These are phyloP conservation scores for Chalciporus sphaerocephalus DNA, from an alignment of 768 basidiomycete genomes.

Conservation along the genomic window DNA sequence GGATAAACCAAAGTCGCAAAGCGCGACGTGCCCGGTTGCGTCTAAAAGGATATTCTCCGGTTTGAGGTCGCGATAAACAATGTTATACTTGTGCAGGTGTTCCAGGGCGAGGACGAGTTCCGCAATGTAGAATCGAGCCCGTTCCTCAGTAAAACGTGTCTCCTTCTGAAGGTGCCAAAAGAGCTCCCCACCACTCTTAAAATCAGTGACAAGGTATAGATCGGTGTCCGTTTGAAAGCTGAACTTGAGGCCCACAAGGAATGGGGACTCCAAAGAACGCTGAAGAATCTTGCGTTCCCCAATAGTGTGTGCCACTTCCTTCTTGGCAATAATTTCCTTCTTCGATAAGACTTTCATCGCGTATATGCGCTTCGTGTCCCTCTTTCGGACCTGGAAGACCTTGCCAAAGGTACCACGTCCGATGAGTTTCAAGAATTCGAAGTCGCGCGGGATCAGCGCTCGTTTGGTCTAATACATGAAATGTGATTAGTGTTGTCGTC, in stretches of 20 bases:
- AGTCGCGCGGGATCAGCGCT: constrained; percentile 88
- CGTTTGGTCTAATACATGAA: constrained; percentile 62
- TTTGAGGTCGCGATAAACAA: constrained; percentile 94
- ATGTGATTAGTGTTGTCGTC: constrained; percentile 16
- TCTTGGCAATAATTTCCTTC: constrained; percentile 98
- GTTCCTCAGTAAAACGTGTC: constrained; percentile 87
- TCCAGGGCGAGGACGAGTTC: constrained; percentile 93
- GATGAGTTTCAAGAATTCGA: constrained; percentile 98
- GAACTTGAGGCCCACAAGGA: constrained; percentile 98
- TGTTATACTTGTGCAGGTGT: constrained; percentile 96
- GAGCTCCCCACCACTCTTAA: constrained; percentile 96
- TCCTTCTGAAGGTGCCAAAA: constrained; percentile 99
- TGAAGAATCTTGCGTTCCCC: constrained; percentile 99
- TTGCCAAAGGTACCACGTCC: constrained; percentile 97
- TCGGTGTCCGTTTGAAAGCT: constrained; percentile 96
- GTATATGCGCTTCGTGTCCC: constrained; percentile 97
- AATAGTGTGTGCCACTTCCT: constrained; percentile 98
- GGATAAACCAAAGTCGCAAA: constrained; percentile 97
- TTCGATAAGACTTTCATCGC: constrained; percentile 99
- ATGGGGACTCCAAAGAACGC: constrained; percentile 86
- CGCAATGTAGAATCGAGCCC: constrained; percentile 94
- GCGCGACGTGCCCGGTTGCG: constrained; percentile 95
- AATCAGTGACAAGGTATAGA: constrained; percentile 95
- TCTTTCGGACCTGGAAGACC: constrained; percentile 98
- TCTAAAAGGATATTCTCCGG: constrained; percentile 98